Conservation (phyloP, 1,284 basidiomycete genomes). For the Leccinum angustisporum region DNA sequence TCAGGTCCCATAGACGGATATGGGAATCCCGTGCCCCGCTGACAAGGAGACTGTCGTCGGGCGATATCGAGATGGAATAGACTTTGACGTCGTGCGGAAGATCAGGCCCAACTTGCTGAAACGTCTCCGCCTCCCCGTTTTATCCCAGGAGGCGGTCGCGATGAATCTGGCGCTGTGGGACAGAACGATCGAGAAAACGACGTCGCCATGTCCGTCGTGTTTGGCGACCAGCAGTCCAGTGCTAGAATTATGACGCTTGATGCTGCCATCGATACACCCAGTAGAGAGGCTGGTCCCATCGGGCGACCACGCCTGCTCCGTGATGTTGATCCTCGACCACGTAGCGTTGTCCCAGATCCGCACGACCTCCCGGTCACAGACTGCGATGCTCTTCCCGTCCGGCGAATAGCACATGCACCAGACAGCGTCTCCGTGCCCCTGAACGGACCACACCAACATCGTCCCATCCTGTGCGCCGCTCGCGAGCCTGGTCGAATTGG, state of each 20-base stretch:
- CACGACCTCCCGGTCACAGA: constrained; percentile 23
- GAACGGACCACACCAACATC: constrained; percentile 24
- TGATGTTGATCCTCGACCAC: constrained; percentile 6
- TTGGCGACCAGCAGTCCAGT: constrained; percentile 4
- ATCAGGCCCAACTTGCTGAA: constrained; percentile 16
- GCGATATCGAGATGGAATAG: constrained; percentile 22
- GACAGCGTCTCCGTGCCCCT: constrained; percentile 15
- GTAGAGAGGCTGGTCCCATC: constrained; percentile 10
- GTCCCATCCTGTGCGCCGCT: constrained; percentile 23
- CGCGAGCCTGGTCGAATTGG: constrained; percentile 19
- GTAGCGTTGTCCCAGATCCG: constrained; percentile 18
- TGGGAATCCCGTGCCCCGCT: constrained; percentile 16
- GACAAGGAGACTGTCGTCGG: constrained; percentile 14
- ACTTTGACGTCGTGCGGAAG: constrained; percentile 18
- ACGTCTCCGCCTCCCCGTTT: constrained; percentile 21
- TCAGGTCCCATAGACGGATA: constrained; percentile 21
- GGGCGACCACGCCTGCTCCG: constrained; percentile 23
- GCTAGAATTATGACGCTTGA: constrained; percentile 16
- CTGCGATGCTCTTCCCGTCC: constrained; percentile 20
- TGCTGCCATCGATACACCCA: constrained; percentile 20
- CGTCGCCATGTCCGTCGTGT: constrained; percentile 14
- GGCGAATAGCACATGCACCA: constrained; percentile 25
- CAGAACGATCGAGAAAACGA: constrained; percentile 17
- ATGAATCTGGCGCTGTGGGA: constrained; percentile 18
- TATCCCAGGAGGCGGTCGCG: constrained; percentile 26